Evolutionary conservation across 2,329 filamentous ascomycete genomes (phyloP), one percentile per base, ranked within the genome.

Genomic region (Herpotrichia juniperi): DNA sequence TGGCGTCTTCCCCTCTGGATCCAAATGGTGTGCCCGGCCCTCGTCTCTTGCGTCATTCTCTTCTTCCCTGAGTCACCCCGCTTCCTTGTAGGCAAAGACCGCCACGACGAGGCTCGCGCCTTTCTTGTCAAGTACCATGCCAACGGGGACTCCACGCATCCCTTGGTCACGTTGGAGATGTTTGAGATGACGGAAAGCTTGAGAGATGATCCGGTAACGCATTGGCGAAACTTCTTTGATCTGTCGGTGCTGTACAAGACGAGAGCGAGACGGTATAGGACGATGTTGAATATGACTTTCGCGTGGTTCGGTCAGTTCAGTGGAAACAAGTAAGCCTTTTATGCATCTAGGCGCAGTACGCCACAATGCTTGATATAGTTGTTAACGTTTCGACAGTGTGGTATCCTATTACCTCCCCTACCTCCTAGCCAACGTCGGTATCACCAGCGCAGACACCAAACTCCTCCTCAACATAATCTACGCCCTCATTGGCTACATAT

Each of bases 111-210:
- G 51, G 64, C 64, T 1, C 53, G 52, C 30, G 50, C 44, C 5
- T 61, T 64, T 31, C 48, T 88, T 17, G 76, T 81, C 12, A 80
- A 80, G 52, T 82, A 85, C 59, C 84, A 84, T 54, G 76, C 80
- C 1, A 63, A 63, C 32, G 77, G 83, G 50, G 78, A 77, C 2
- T 57, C 69, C 19, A 42, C 62, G 25, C 58, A 64, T 47, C 62
- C 62, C 10, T 46, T 65, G 12, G 59, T 65, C 14, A 53, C 63
- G 7, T 58, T 73, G 0, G 67, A 74, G 48, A 62, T 74, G 53
- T 50, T 61, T 12, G 71, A 74, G 45, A 73, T 74, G 53, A 51
- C 54, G 12, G 62, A 63, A 10, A 58, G 51, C 5, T 43, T 63
- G 28, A n/a, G 48, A 6, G 47, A 52, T n/a, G 59, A 63, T 7